Evolutionary conservation across 2,329 filamentous ascomycete species (phyloP).

Genomic region (Aspergillus sp.): DNA sequence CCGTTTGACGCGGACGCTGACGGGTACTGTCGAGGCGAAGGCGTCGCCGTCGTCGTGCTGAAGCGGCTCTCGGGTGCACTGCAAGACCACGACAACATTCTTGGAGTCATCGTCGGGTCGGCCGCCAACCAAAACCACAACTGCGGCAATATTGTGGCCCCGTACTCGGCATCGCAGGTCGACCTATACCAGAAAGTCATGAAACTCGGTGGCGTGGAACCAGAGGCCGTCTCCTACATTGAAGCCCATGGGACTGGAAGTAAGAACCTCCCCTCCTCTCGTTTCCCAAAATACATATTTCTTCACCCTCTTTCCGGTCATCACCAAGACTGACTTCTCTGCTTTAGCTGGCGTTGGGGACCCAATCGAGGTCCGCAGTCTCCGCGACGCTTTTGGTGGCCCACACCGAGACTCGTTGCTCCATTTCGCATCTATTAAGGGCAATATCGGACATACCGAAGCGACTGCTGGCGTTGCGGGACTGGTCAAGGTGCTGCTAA

Average conservation of each 20-base stretch:
- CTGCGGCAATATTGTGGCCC: conserved; percentile 1
- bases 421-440: conserved; percentile 22
- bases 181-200: not conserved
- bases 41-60: conserved; percentile 38
- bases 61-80: conserved; percentile 45
- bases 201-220: not conserved
- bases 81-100: conserved; percentile 15
- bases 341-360: conserved; percentile 4
- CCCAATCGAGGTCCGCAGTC: conserved; percentile 4
- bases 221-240: not conserved
- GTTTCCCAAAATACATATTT: too few species aligned
- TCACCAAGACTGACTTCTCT: not conserved
- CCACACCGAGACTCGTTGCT: not conserved
- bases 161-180: not conserved
- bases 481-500: conserved; percentile 20
- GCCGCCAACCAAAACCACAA: not conserved
- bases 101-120: conserved; percentile 4
- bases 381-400: conserved; percentile 1
- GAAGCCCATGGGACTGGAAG: conserved; percentile 7
- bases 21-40: conserved; percentile 52
- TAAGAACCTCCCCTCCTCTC: not conserved
- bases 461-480: conserved; percentile 22
- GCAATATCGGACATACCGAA: conserved; percentile 28
- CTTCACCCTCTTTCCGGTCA: too few species aligned
- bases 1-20: conserved; percentile 47